Percentiles rank a stretch among this genome's conserved stretches.
Conservation (phyloP, 495 filamentous ascomycete species). For the Podospora pseudoanserina region DNA sequence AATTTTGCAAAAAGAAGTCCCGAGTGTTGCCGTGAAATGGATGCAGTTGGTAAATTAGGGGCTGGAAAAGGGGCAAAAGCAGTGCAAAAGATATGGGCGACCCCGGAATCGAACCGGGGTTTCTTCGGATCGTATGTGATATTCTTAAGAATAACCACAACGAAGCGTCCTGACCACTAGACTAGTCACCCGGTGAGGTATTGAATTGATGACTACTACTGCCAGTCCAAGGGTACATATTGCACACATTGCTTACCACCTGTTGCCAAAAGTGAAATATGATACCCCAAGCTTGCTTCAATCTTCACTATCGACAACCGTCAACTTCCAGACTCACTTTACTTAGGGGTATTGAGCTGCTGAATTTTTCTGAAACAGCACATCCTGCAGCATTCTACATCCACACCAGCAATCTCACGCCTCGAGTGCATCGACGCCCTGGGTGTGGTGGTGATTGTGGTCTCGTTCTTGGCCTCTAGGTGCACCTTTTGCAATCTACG, state of each 20-base stretch:
- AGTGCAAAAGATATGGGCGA: slow-evolving; percentile 14
- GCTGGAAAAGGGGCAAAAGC: background rate
- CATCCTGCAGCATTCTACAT: background rate
- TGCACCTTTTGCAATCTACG: background rate
- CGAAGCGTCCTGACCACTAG: slow-evolving; percentile 18
- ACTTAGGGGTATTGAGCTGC: background rate
- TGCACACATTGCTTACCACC: too few relatives aligned
- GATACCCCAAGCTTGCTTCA: too few relatives aligned
- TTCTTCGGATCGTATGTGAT: slow-evolving; percentile 20
- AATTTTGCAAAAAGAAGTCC: background rate
- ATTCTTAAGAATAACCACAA: slow-evolving; percentile 5
- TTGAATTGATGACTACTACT: background rate
- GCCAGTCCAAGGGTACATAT: background rate
- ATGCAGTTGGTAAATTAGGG: background rate
- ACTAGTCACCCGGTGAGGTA: slow-evolving; percentile 13
- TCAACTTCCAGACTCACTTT: background rate
- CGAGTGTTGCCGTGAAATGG: too few relatives aligned
- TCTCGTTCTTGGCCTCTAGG: background rate
- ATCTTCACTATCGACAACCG: too few relatives aligned
- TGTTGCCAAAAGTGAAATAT: too few relatives aligned
- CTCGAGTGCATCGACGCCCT: background rate
- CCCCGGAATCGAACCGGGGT: slow-evolving; percentile 27
- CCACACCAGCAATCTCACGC: background rate
- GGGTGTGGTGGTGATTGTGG: background rate
- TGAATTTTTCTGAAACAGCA: background rate